Conservation (phyloP, 1,284 basidiomycete species). For the Boletus smithii region DNA sequence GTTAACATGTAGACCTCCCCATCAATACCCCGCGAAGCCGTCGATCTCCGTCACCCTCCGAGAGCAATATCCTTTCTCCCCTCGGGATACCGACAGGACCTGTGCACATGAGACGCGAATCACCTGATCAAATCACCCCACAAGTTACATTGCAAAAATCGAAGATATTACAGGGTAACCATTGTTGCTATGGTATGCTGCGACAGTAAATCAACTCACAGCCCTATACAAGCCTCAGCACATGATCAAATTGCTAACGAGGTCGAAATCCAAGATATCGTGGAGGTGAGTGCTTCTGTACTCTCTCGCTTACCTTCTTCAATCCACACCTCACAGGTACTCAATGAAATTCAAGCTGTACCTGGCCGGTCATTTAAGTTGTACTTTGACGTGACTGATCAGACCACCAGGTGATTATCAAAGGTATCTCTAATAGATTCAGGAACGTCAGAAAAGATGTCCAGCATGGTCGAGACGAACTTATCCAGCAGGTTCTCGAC, state of each 20-base stretch:
- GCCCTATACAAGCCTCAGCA: not conserved
- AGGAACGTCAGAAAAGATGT: constrained; percentile 41
- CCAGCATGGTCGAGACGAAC: constrained; percentile 37
- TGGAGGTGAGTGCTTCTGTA: constrained; percentile 18
- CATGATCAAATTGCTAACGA: constrained; percentile 6
- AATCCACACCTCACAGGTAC: constrained; percentile 19
- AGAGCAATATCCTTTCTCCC: constrained; percentile 17
- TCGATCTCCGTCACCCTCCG: not conserved
- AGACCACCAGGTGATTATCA: constrained; percentile 39
- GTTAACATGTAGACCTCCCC: not conserved
- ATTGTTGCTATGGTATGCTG: not conserved
- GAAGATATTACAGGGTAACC: constrained; percentile 10
- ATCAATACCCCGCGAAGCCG: not conserved
- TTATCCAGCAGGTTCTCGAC: constrained; percentile 41
- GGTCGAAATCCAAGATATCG: constrained; percentile 29
- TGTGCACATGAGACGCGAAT: not conserved
- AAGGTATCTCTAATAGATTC: constrained; percentile 42
- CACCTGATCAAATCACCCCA: constrained; percentile 1
- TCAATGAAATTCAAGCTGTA: constrained; percentile 36
- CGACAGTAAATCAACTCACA: not conserved
- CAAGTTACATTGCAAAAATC: constrained; percentile 1
- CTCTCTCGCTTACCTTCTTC: not conserved
- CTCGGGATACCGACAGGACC: constrained; percentile 12
- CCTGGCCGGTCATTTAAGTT: constrained; percentile 22
- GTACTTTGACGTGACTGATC: constrained; percentile 13